Percentiles rank a stretch among this genome's conserved stretches.
Evolutionary conservation across 306 rosid genomes (phyloP).

Genomic region (Calophaca sinica): DNA sequence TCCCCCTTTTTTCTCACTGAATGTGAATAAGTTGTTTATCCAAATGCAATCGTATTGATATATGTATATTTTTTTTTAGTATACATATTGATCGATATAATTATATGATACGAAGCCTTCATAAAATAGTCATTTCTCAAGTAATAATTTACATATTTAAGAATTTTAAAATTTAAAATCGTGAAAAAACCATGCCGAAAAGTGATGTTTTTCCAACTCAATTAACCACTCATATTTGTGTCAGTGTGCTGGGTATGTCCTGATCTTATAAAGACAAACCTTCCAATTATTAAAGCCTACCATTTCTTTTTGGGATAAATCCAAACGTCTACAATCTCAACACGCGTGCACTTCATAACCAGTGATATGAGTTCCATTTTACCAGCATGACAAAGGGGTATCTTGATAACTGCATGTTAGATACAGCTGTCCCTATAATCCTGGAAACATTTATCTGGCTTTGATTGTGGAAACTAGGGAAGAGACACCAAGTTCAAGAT

Average conservation of each 20-base stretch:
- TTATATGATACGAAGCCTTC: no score
- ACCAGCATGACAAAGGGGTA: not conserved
- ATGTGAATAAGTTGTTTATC: no score
- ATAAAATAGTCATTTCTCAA: no score
- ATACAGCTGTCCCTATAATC: slow-evolving; percentile 14
- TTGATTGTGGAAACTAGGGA: slow-evolving; percentile 32
- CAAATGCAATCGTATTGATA: no score
- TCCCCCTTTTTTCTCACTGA: no score
- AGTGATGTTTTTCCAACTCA: slow-evolving; percentile 10
- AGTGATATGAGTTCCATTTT: slow-evolving; percentile 22
- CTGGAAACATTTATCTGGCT: slow-evolving; percentile 23
- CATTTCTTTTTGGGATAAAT: slow-evolving; percentile 8
- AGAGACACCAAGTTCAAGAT: slow-evolving; percentile 39
- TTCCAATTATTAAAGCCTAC: slow-evolving; percentile 38
- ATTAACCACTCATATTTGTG: slow-evolving; percentile 29
- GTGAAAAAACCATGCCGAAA: not conserved
- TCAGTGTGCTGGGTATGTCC: slow-evolving; percentile 8
- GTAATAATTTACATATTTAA: no score
- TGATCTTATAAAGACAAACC: slow-evolving; percentile 26
- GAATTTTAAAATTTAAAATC: not conserved
- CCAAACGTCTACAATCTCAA: slow-evolving; percentile 9
- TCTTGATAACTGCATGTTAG: not conserved
- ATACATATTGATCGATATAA: no score
- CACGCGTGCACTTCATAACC: slow-evolving; percentile 49
- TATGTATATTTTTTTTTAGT: no score